A percentile compares a stretch with the other conserved stretches of the same genome.
These are phyloP conservation scores for Fusarium sarcochroum DNA, from an alignment of 2,329 filamentous ascomycete species.

Conservation along the genomic window DNA sequence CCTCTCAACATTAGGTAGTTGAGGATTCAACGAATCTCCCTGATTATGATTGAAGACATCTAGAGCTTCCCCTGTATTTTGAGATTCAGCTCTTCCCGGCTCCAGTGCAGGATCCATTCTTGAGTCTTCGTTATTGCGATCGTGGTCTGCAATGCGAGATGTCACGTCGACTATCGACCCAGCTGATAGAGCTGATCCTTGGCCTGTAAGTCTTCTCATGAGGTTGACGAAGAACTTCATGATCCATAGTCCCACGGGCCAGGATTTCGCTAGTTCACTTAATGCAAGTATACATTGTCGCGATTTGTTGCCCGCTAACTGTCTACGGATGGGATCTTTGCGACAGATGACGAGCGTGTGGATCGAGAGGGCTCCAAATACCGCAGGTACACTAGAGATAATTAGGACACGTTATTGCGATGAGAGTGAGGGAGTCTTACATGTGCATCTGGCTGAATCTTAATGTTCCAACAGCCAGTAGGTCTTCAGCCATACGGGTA, in stretches of 20 bases:
- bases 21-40: background rate
- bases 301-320: constrained; percentile 42
- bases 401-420: background rate
- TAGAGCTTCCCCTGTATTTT: background rate
- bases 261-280: constrained; percentile 33
- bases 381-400: constrained; percentile 5
- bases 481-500: constrained; percentile 36
- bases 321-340: constrained; percentile 29
- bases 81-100: background rate
- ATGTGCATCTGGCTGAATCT: constrained; percentile 34
- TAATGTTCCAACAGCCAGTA: constrained; percentile 24
- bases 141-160: constrained; percentile 11
- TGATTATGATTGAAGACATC: background rate
- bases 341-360: constrained; percentile 39
- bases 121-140: background rate
- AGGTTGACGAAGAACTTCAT: constrained; percentile 38
- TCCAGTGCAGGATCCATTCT: fast-evolving
- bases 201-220: constrained; percentile 28
- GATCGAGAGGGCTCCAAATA: constrained; percentile 41
- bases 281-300: constrained; percentile 43
- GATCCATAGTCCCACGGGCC: constrained; percentile 43
- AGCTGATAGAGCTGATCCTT: constrained; percentile 17
- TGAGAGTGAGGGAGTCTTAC: fast-evolving
- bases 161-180: constrained; percentile 28
- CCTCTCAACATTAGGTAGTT: background rate